A percentile compares a stretch with the other conserved stretches of the same genome.
These are phyloP conservation scores for Pyrenochaeta sp. DNA, from an alignment of 2,329 filamentous ascomycete genomes.

Conservation along the genomic window DNA sequence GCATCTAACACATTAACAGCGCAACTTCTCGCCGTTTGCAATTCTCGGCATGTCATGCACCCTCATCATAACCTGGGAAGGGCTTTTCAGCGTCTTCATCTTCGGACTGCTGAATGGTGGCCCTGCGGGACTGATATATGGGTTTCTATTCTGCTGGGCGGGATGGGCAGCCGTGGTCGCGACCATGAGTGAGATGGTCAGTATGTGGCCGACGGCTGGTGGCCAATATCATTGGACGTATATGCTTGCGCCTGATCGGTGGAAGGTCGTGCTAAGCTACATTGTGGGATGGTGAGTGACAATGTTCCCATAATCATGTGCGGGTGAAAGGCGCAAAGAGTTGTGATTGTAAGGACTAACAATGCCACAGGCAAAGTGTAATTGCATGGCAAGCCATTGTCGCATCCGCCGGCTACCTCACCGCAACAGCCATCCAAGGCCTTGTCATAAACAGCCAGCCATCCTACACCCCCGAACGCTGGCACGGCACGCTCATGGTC, in stretches of 20 bases:
- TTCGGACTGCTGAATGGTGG: slow-evolving; percentile 26
- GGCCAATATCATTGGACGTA: slow-evolving; percentile 24
- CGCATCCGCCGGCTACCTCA: slow-evolving; percentile 30
- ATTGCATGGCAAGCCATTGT: slow-evolving; percentile 47
- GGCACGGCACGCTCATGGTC: slow-evolving; percentile 58
- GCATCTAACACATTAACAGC: slow-evolving; percentile 3
- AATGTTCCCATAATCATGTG: too few relatives aligned
- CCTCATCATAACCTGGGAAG: slow-evolving; percentile 28
- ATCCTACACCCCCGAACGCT: slow-evolving; percentile 47
- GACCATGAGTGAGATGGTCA: slow-evolving; percentile 23
- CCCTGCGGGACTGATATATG: slow-evolving; percentile 18
- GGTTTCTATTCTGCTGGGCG: slow-evolving; percentile 22
- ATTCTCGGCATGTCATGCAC: slow-evolving; percentile 24
- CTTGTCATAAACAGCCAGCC: slow-evolving; percentile 44
- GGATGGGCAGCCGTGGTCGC: slow-evolving; percentile 18
- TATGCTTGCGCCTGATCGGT: slow-evolving; percentile 14
- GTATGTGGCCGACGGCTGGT: slow-evolving; percentile 24
- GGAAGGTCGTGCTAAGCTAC: slow-evolving; percentile 15
- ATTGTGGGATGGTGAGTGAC: slow-evolving; percentile 13
- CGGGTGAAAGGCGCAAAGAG: too few relatives aligned
- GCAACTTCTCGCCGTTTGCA: slow-evolving; percentile 20
- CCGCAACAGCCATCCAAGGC: slow-evolving; percentile 28
- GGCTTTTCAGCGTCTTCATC: slow-evolving; percentile 18
- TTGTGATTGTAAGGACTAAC: neutral
- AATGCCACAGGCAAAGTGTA: slow-evolving; percentile 13